phyloP scores from a whole-genome alignment of 2,329 filamentous ascomycete genomes.

The Colletotrichum aenigma region DNA sequence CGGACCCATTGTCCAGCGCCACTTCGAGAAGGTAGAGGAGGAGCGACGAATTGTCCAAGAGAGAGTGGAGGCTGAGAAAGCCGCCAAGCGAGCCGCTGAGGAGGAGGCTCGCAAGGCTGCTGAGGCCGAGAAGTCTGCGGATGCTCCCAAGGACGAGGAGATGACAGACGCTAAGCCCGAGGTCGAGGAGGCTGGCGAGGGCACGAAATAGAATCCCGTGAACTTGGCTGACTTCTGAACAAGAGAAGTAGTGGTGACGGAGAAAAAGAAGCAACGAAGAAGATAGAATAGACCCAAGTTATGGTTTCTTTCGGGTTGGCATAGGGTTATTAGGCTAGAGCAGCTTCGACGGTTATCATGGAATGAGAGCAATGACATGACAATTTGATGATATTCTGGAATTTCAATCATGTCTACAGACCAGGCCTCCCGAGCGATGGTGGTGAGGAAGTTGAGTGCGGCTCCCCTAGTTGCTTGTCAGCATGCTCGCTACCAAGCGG shows the following conservation, averaged over 20 bases:
- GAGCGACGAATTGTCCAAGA: slow-evolving; percentile 83
- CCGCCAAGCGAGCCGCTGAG: slow-evolving; percentile 71
- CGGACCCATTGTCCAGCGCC: slow-evolving; percentile 89
- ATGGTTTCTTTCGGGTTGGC: slow-evolving; percentile 20
- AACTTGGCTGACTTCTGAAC: not conserved
- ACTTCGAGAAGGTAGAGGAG: slow-evolving; percentile 92
- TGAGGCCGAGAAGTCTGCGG: slow-evolving; percentile 53
- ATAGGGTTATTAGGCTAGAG: slow-evolving; percentile 22
- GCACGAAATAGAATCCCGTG: slow-evolving; percentile 25
- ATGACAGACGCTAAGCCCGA: slow-evolving; percentile 67
- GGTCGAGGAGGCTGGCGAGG: slow-evolving; percentile 46
- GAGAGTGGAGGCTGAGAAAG: slow-evolving; percentile 76
- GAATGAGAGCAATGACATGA: slow-evolving; percentile 22
- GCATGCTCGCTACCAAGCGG: not conserved
- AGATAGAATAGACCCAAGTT: slow-evolving; percentile 22
- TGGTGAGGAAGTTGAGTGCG: not conserved
- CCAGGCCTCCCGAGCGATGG: not conserved
- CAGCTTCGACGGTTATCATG: slow-evolving; percentile 17
- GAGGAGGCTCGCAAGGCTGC: slow-evolving; percentile 60
- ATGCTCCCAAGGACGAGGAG: slow-evolving; percentile 60
- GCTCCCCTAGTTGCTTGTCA: not conserved
- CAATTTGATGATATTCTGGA: not conserved
- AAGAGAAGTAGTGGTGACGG: not conserved
- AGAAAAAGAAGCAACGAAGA: slow-evolving; percentile 14
- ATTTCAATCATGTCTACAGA: not conserved